A percentile compares a stretch with the other conserved stretches of the same genome.
These are phyloP conservation scores for Arthrinium puccinioides DNA, from an alignment of 2,329 filamentous ascomycete species.

Conservation along the genomic window DNA sequence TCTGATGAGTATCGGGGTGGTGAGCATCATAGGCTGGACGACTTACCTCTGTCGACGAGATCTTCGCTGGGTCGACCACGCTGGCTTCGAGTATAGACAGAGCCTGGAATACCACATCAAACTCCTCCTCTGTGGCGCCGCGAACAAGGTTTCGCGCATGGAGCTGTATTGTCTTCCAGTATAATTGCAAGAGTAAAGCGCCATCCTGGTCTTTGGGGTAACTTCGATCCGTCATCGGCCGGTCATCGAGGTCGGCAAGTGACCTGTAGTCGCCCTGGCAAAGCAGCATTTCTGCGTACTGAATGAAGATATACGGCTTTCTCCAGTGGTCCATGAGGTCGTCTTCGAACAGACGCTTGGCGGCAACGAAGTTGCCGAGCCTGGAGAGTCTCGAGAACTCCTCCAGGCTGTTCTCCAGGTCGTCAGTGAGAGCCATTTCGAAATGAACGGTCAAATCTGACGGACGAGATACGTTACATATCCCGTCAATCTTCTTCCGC, in stretches of 20 bases:
- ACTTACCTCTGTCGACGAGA: no score
- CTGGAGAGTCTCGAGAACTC: conserved; percentile 16
- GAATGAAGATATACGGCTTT: conserved; percentile 17
- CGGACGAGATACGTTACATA: conserved; percentile 7
- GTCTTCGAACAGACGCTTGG: conserved; percentile 12
- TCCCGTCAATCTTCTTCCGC: background rate
- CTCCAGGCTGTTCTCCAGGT: conserved; percentile 17
- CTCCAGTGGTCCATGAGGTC: conserved; percentile 14
- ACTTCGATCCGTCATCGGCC: conserved; percentile 5
- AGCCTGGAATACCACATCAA: no score
- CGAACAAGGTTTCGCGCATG: no score
- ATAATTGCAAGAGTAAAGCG: conserved; percentile 4
- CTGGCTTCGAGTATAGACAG: no score
- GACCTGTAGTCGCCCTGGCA: conserved; percentile 18
- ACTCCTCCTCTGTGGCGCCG: no score
- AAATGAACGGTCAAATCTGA: conserved; percentile 15
- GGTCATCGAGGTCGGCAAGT: conserved; percentile 8
- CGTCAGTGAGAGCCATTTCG: conserved; percentile 12
- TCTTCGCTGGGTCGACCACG: no score
- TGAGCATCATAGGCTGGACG: no score
- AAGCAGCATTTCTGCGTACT: conserved; percentile 19
- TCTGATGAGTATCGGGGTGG: no score
- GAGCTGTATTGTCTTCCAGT: conserved; percentile 12
- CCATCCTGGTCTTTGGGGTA: conserved; percentile 3
- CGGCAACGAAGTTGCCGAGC: conserved; percentile 16